Evolutionary conservation across 2,329 filamentous ascomycete genomes (phyloP).

Genomic region (Venturia effusa): DNA sequence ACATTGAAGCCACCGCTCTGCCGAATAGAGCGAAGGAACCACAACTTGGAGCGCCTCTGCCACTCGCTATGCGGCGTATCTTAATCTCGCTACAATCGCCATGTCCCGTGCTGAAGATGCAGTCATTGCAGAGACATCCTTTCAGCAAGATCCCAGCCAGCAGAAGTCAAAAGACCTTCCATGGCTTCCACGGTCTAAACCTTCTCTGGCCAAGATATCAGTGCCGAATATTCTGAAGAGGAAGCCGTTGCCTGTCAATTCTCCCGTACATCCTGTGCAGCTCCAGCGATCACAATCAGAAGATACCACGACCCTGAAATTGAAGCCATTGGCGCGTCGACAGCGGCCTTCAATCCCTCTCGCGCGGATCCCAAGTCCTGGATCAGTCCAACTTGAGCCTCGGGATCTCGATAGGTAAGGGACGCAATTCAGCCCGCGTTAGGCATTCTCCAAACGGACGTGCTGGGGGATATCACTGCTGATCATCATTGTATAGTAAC

Average conservation of each 20-base stretch:
- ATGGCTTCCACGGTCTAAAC: background rate
- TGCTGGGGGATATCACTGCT: conserved; percentile 19
- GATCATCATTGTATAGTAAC: conserved; percentile 19
- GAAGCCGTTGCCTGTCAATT: conserved; percentile 43
- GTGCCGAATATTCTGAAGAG: conserved; percentile 32
- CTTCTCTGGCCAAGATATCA: conserved; percentile 28
- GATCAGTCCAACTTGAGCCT: conserved; percentile 24
- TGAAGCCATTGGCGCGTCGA: conserved; percentile 14
- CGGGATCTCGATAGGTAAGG: conserved; percentile 29
- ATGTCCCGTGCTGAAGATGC: conserved; percentile 3
- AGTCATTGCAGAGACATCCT: too few relatives aligned
- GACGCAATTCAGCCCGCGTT: background rate
- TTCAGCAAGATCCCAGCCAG: background rate
- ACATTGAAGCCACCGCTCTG: background rate
- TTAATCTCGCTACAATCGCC: conserved; percentile 4
- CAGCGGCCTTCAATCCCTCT: conserved; percentile 19
- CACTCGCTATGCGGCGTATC: conserved; percentile 2
- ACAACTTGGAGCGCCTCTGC: background rate
- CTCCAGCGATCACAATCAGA: conserved; percentile 20
- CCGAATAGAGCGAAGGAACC: background rate
- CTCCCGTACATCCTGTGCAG: conserved; percentile 34
- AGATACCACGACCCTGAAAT: conserved; percentile 17
- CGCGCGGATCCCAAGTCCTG: conserved; percentile 22
- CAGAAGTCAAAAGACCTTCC: background rate
- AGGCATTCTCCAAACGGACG: background rate